Evolutionary conservation across 495 filamentous ascomycete species (phyloP).

Genomic region (Xylaria scruposa): DNA sequence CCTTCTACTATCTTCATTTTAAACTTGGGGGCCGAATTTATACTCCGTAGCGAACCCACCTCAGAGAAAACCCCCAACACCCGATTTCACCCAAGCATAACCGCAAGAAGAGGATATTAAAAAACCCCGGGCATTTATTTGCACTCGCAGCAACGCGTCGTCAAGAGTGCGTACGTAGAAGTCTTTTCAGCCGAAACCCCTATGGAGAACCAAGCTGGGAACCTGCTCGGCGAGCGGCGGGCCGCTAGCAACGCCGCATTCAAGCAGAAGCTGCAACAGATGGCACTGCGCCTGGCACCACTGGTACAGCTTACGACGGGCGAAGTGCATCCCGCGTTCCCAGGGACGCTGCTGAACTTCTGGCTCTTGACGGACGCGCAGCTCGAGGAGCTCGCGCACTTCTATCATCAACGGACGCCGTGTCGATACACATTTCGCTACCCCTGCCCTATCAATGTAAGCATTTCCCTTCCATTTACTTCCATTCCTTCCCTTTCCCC

Average conservation of each 20-base stretch:
- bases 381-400: constrained; percentile 73
- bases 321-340: constrained; percentile 68
- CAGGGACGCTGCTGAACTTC: constrained; percentile 68
- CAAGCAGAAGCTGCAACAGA: constrained; percentile 49
- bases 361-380: constrained; percentile 75
- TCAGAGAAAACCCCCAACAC: not conserved
- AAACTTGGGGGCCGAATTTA: not conserved
- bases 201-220: constrained; percentile 36
- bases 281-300: constrained; percentile 60
- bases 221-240: constrained; percentile 40
- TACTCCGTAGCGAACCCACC: not conserved
- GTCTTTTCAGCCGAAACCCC: not conserved
- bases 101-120: not conserved
- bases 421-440: constrained; percentile 62
- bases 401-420: constrained; percentile 77
- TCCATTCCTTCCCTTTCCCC: not conserved
- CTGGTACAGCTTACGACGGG: constrained; percentile 66
- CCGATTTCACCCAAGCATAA: not conserved
- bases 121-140: not conserved
- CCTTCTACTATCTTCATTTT: constrained; percentile 1
- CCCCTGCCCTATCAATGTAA: constrained; percentile 58
- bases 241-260: constrained; percentile 46
- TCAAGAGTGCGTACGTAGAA: not conserved
- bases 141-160: not conserved
- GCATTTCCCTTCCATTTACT: constrained; percentile 14